Percentiles rank a stretch among this genome's conserved stretches.
phyloP scores from a whole-genome alignment of 345 rosid species.

The Bruguiera gymnorhiza region DNA sequence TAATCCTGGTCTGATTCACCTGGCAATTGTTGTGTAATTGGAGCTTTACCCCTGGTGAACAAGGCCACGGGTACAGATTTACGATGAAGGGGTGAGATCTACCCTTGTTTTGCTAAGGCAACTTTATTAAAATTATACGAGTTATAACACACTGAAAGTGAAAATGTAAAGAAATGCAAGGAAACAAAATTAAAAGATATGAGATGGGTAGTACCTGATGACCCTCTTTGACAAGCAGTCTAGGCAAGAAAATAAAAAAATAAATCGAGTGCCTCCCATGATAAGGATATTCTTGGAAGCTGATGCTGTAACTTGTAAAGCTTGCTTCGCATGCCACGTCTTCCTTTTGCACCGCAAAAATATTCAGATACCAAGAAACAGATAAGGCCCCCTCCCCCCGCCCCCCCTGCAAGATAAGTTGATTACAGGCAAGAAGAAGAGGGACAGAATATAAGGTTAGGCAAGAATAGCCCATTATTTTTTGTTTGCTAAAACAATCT shows the following conservation, averaged over 20 bases:
- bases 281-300: conserved; percentile 80
- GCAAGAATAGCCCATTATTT: background rate
- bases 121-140: background rate
- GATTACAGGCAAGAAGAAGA: no score
- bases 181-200: background rate
- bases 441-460: background rate
- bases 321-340: conserved; percentile 58
- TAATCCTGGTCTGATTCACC: conserved; percentile 88
- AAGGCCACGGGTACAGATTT: conserved; percentile 63
- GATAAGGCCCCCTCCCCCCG: no score
- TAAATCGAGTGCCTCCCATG: conserved; percentile 95
- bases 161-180: background rate
- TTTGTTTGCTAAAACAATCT: no score
- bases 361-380: no score
- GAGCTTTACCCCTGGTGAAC: conserved; percentile 92
- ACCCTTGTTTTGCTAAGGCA: background rate
- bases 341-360: conserved; percentile 66
- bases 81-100: background rate
- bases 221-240: conserved; percentile 87
- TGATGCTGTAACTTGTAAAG: conserved; percentile 62
- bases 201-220: conserved; percentile 51
- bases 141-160: no score
- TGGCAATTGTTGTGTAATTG: conserved; percentile 79
- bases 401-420: no score
- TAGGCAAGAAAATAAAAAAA: conserved; percentile 72